Conservation (phyloP, 768 basidiomycete genomes). For the Calocybe cyanea region DNA sequence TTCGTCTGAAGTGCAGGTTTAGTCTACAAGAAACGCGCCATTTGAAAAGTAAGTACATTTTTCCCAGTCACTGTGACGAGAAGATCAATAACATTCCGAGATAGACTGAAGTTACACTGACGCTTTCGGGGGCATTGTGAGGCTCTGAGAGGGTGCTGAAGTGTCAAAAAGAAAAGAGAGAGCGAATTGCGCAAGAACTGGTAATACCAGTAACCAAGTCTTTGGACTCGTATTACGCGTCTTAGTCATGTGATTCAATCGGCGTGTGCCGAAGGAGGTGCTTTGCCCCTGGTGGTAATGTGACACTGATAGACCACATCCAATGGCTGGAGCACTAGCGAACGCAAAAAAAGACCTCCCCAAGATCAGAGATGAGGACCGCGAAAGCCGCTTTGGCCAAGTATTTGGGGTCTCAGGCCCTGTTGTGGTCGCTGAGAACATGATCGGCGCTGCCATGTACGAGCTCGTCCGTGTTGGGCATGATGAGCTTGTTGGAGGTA, state of each 20-base stretch:
- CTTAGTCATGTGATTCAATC: conserved; percentile 23
- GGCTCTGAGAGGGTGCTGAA: conserved; percentile 13
- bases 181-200: background rate
- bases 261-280: conserved; percentile 15
- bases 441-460: conserved; percentile 95
- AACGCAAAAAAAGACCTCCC: conserved; percentile 86
- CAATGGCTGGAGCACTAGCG: conserved; percentile 89
- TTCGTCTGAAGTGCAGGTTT: conserved; percentile 49
- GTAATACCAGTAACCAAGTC: conserved; percentile 2
- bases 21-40: conserved; percentile 3
- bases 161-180: background rate
- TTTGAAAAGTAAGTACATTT: conserved; percentile 63
- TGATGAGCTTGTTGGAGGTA: conserved; percentile 96
- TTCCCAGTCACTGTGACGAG: conserved; percentile 83
- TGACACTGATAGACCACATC: background rate
- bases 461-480: conserved; percentile 98
- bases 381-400: conserved; percentile 81
- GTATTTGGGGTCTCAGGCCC: conserved; percentile 97
- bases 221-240: conserved; percentile 32
- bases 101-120: conserved; percentile 39
- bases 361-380: conserved; percentile 89
- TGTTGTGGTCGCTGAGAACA: conserved; percentile 96
- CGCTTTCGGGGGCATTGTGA: conserved; percentile 90
- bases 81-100: conserved; percentile 12
- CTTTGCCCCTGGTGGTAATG: background rate